Base-by-base conservation (phyloP, 352 stramenopile genomes). In the Paralagenidium karlingii region DNA sequence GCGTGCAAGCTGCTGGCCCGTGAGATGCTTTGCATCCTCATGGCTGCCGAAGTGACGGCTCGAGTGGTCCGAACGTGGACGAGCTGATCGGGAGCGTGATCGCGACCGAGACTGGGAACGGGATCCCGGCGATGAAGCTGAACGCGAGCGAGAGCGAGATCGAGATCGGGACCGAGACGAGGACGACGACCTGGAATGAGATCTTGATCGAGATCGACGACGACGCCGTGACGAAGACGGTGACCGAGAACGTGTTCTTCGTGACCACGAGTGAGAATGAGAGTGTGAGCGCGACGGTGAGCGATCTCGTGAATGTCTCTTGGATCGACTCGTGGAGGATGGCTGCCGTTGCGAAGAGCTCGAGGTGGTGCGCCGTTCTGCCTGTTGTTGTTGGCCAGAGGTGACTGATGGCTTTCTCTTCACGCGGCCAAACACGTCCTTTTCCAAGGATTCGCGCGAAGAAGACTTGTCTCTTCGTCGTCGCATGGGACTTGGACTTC, bases 1-100 rank as follows among this genome's bases (percentile, higher is more conserved):
- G 12, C 66, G 65, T 22, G 71, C 71, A 38, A 89, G 68, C 52
- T 86, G 71, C 38, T 85, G 70, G 0, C 75, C 75, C 1, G 75
- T 89, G 25, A 82, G 43, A 27, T 82, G 26, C 8, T 40, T 37
- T 19, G 41, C 42, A 22, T 61, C 36, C 7, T 54, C 43, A 24
- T 32, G 40, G 8, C 24, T 21, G 24, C 43, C 16, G 5, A 27
- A 24, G 1, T 22, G 15, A 28, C 30, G 25, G 24, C n/a, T n/a
- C n/a, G n/a, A n/a, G n/a, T n/a, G n/a, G n/a, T n/a, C n/a, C n/a
- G n/a, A n/a, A n/a, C n/a, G n/a, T n/a, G n/a, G 8, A 34, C 53
- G 20, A 51, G 37, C 18, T 38, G 8, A 36, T 36, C 28, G 16
- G n/a, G 47, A 12, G 29, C 34, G 28, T 38, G 47, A 34, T 27